Evolutionary conservation across 78 protist genomes (phyloP), one percentile per base, ranked within the genome.

Genomic region (Dictyostelium capitatum): DNA sequence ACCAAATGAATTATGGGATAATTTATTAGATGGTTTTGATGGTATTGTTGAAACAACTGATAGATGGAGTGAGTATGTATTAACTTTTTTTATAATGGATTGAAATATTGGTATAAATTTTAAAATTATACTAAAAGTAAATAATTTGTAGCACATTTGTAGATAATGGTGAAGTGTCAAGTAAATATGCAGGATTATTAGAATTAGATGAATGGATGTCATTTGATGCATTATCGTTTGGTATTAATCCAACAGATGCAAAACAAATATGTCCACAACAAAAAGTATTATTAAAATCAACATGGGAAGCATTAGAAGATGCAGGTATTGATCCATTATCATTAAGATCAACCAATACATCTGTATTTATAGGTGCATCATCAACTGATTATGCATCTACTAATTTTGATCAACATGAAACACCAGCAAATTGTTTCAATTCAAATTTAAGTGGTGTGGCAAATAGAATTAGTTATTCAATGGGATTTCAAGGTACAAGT

Each of bases 221-320:
- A 7, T 85, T 92, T 57, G 96, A 94, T 80, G 37, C 65, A 50
- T 20, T 37, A 43, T 50, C 25, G 41, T 96, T 82, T 74, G 82
- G 57, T 14, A 54, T 97, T 19, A 14, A 95, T 5, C 82, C 84
- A 8, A 80, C 23, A 19, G 98, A 92, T 43, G 1, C 17, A 11
- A 51, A 51, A 1, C 3, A 5, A n/a, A 73, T 95, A 30, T 97
- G 96, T 64, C 98, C 98, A 11, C 96, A 95, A 85, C 98, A 96
- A 62, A 62, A 97, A n/a, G 51, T 97, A 1, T 48, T 95, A 25
- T 87, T 97, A 11, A 94, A 92, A 69, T 30, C 28, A 43, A n/a
- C 83, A 14, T 64, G 56, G 62, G 93, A 77, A 19, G 94, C 97
- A 14, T 30, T 96, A 19, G 89, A 82, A 8, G 96, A 89, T 80